phyloP scores from a whole-genome alignment of 2,329 filamentous ascomycete genomes.

The Fusarium keratoplasticum region DNA sequence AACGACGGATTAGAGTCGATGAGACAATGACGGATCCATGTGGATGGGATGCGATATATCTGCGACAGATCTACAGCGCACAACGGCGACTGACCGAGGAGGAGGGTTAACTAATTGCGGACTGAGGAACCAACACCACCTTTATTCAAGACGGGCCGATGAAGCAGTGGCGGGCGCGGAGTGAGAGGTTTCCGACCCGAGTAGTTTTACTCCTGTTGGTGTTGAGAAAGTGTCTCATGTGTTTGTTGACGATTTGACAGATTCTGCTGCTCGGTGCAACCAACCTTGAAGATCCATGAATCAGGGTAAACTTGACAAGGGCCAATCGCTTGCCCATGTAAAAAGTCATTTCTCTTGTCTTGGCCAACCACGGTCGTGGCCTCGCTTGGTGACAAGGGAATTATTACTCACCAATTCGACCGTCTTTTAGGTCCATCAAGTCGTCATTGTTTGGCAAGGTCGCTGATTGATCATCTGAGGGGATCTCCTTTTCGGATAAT shows the following conservation, averaged over 20 bases:
- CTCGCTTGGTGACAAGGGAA: constrained; percentile 26
- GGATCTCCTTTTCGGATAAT: background rate
- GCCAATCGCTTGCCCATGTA: constrained; percentile 17
- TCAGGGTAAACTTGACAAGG: background rate
- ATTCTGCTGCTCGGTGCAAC: background rate
- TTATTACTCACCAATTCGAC: background rate
- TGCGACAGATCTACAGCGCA: constrained; percentile 31
- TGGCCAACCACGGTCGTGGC: constrained; percentile 8
- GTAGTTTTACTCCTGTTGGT: background rate
- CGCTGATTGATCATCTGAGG: background rate
- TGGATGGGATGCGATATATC: constrained; percentile 6
- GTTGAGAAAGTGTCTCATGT: constrained; percentile 8
- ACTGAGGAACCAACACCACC: background rate
- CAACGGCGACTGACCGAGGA: background rate
- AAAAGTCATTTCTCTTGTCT: constrained; percentile 27
- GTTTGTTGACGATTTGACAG: background rate
- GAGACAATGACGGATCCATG: constrained; percentile 35
- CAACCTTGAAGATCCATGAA: background rate
- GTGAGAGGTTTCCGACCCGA: background rate
- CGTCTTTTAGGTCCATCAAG: background rate
- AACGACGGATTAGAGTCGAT: constrained; percentile 23
- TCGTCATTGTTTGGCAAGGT: constrained; percentile 21
- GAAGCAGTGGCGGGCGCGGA: constrained; percentile 2
- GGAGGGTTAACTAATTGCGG: background rate
- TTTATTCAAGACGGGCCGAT: constrained; percentile 29